Conservation (phyloP, 2,329 filamentous ascomycete genomes). For the Talaromyces atroroseus region DNA sequence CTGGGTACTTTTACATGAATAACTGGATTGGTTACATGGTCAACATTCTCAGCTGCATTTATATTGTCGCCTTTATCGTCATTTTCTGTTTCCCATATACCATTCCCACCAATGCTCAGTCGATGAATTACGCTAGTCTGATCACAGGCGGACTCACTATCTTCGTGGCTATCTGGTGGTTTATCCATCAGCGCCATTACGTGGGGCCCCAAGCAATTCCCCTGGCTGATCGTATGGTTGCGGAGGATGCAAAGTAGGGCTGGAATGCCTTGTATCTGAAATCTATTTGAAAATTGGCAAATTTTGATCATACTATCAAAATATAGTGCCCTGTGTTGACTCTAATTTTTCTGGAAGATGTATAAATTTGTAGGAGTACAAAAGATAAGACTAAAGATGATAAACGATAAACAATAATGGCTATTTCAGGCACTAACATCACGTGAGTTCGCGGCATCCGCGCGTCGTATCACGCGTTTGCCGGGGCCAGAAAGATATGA, state of each 20-base stretch:
- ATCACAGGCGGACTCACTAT: constrained; percentile 50
- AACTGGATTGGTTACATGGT: constrained; percentile 46
- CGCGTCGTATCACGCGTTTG: not conserved
- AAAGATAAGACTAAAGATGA: no score
- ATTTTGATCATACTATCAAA: no score
- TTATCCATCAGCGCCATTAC: constrained; percentile 29
- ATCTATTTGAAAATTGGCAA: no score
- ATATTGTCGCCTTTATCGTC: constrained; percentile 53
- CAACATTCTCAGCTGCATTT: constrained; percentile 47
- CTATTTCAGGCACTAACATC: no score
- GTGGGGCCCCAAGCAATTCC: constrained; percentile 33
- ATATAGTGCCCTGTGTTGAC: no score
- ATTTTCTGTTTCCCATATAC: constrained; percentile 56
- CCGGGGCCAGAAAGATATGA: not conserved
- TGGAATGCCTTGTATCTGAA: no score
- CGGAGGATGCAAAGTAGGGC: constrained; percentile 27
- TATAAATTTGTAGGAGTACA: no score
- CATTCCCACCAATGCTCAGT: constrained; percentile 40
- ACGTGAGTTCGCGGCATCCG: constrained; percentile 4
- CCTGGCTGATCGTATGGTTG: constrained; percentile 27
- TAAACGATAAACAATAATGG: no score
- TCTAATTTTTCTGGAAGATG: no score
- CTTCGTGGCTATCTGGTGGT: constrained; percentile 45
- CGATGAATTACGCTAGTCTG: constrained; percentile 52
- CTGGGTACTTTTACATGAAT: constrained; percentile 50